Base-by-base conservation (phyloP, 352 stramenopile genomes). In the Globisporangium abappressorium region DNA sequence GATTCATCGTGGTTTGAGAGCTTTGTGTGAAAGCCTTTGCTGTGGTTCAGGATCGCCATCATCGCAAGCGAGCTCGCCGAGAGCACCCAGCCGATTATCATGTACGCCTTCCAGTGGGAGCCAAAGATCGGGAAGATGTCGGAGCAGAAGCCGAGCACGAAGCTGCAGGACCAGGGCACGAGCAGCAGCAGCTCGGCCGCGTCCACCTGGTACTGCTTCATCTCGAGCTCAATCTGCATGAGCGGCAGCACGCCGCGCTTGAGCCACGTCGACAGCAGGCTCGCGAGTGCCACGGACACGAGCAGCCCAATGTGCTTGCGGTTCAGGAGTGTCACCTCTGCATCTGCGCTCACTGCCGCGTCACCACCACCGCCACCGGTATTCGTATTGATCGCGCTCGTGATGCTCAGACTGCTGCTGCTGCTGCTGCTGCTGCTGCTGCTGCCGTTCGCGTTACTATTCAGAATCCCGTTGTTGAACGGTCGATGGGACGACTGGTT, bases 191-290 rank as follows among this genome's bases (percentile, higher is more conserved):
- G 66, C 18, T 72, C 60, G 5, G 76, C 76, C 14, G 76, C 76
- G 53, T 80, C 70, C 11, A 73, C 51, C 62, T 83, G 78, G 46
- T 81, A 80, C 53, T 62, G 36, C 51, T 80, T 56, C 73, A 85
- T 78, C 38, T 76, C 38, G 2, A 85, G 57, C 56, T 81, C 69
- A 4, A 9, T 28, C 49, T 80, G 56, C 47, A 85, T 69, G n/a
- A 85, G 64, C 41, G 70, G 69, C 2, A 85, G 38, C n/a, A 85
- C 66, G 1, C 74, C 75, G n/a, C 72, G 74, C 38, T 85, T 82
- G n/a, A 85, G 60, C 69, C 74, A 81, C 34, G 61, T 78, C 33
- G 68, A 78, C 18, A 85, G n/a, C 15, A 85, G 63, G 22, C 76
- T 79, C 53, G 78, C 74, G 34, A 76, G 71, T 24, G 66, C 66